Percentiles rank a stretch among this genome's conserved stretches.
phyloP scores from a whole-genome alignment of 768 basidiomycete genomes.

The Rubroboletus satanas region DNA sequence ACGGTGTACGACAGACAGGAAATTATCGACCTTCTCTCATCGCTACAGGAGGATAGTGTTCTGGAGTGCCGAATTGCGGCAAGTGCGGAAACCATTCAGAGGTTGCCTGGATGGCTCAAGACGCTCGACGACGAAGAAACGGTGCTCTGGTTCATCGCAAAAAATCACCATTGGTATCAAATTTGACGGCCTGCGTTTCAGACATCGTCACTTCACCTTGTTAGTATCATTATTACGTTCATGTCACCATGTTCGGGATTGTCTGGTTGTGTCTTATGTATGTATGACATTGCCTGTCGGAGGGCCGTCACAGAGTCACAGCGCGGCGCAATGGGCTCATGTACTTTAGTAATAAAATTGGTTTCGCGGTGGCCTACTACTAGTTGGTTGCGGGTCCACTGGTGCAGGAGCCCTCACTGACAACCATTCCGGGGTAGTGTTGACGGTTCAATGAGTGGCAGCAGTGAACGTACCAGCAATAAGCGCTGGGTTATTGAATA shows the following conservation, averaged over 20 bases:
- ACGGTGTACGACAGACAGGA: constrained; percentile 76
- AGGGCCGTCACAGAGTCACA: too few relatives aligned
- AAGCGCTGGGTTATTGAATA: constrained; percentile 33
- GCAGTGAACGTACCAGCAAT: neutral
- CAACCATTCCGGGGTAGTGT: constrained; percentile 2
- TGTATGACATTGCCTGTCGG: too few relatives aligned
- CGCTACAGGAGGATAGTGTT: constrained; percentile 51
- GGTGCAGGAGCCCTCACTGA: neutral
- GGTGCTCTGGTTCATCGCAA: constrained; percentile 56
- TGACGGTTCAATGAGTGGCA: constrained; percentile 6
- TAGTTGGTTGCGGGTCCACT: too few relatives aligned
- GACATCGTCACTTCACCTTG: neutral
- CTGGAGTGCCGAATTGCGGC: constrained; percentile 29
- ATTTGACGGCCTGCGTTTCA: constrained; percentile 28
- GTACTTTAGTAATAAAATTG: neutral
- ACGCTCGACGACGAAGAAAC: constrained; percentile 49
- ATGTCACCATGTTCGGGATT: neutral
- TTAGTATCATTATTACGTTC: constrained; percentile 21
- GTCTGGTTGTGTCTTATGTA: neutral
- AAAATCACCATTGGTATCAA: constrained; percentile 64
- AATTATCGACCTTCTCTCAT: constrained; percentile 55
- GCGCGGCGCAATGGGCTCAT: too few relatives aligned
- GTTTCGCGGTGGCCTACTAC: too few relatives aligned
- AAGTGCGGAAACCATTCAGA: constrained; percentile 3
- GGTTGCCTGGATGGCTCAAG: constrained; percentile 26